phyloP scores from a whole-genome alignment of 2,329 filamentous ascomycete species.

The Penicillium sp. region DNA sequence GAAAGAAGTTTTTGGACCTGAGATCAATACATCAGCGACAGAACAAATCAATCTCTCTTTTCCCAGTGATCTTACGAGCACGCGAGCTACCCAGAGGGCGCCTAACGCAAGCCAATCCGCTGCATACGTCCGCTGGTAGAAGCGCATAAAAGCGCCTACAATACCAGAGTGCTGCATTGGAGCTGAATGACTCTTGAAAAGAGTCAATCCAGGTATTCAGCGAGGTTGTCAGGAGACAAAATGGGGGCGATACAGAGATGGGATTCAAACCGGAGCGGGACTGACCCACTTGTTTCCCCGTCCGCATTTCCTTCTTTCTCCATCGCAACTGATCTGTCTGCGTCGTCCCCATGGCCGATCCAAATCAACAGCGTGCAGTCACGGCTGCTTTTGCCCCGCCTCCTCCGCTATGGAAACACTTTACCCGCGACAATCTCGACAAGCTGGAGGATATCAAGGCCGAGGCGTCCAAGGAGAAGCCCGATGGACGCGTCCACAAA shows the following conservation, averaged over 20 bases:
- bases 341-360: slow-evolving; percentile 53
- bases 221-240: no score
- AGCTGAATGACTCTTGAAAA: slow-evolving; percentile 1
- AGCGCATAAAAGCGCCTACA: slow-evolving; percentile 46
- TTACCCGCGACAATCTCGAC: slow-evolving; percentile 68
- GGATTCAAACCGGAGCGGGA: no score
- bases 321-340: no score
- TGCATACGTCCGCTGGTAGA: slow-evolving; percentile 68
- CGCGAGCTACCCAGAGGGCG: slow-evolving; percentile 61
- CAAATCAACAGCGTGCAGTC: slow-evolving; percentile 41
- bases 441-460: slow-evolving; percentile 51
- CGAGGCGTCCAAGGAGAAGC: slow-evolving; percentile 26
- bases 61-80: slow-evolving; percentile 18
- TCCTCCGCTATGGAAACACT: slow-evolving; percentile 83
- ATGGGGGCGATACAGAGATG: no score
- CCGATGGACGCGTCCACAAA: slow-evolving; percentile 27
- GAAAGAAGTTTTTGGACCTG: slow-evolving; percentile 64
- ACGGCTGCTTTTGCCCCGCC: slow-evolving; percentile 75
- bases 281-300: no score
- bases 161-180: slow-evolving; percentile 32
- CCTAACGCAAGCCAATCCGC: slow-evolving; percentile 79
- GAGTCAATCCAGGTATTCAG: no score
- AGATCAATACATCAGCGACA: neutral
- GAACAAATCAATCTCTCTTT: no score
- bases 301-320: neutral